Evolutionary conservation across 1,284 basidiomycete genomes (phyloP).

Genomic region (Porogramme epimiltina): DNA sequence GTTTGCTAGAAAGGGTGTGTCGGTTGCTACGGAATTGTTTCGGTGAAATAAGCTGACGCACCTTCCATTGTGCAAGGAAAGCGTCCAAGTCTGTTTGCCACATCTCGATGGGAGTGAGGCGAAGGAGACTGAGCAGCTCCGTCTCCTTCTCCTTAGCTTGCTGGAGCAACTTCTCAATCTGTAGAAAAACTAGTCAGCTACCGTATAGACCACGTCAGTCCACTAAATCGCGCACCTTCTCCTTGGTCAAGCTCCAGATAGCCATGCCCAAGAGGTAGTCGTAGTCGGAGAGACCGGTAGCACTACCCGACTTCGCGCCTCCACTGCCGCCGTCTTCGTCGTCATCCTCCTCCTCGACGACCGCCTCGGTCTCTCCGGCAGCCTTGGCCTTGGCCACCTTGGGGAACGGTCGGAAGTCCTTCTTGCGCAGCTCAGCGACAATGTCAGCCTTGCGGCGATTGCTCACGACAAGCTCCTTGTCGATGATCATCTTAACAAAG

Average conservation of each 20-base stretch:
- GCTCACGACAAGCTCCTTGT: conserved; percentile 86
- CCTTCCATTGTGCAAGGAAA: conserved; percentile 88
- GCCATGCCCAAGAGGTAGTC: conserved; percentile 97
- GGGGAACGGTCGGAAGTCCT: conserved; percentile 90
- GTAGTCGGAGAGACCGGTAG: conserved; percentile 68
- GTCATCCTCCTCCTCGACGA: conserved; percentile 62
- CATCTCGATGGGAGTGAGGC: conserved; percentile 80
- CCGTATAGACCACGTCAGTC: neutral
- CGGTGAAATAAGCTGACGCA: conserved; percentile 39
- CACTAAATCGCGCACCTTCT: conserved; percentile 65
- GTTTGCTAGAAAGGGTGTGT: conserved; percentile 44
- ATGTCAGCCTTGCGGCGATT: conserved; percentile 92
- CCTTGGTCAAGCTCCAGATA: conserved; percentile 92
- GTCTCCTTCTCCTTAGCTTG: conserved; percentile 85
- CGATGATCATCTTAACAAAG: conserved; percentile 96
- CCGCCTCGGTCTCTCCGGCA: conserved; percentile 71
- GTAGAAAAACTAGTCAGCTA: conserved; percentile 5
- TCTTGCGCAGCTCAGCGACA: conserved; percentile 81
- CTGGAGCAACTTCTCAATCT: conserved; percentile 86
- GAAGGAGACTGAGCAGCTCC: conserved; percentile 81
- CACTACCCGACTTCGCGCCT: conserved; percentile 19
- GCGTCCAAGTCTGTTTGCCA: conserved; percentile 91
- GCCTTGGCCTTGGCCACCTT: conserved; percentile 73
- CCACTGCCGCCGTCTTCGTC: conserved; percentile 34
- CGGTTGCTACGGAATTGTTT: neutral